phyloP scores from a whole-genome alignment of 495 filamentous ascomycete species.

The Cryomyces minteri region DNA sequence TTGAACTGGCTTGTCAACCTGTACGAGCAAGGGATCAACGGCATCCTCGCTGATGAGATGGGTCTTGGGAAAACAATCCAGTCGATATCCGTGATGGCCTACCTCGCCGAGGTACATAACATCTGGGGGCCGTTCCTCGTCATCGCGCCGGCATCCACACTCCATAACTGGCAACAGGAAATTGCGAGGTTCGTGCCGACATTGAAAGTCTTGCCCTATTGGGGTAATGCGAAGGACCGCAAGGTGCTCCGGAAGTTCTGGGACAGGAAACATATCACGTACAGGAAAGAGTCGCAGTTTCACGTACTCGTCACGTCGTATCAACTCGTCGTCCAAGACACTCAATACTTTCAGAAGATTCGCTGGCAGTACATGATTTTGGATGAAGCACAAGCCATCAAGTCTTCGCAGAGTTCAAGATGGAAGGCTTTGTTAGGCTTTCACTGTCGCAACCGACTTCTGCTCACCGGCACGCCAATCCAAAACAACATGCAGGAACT shows the following conservation, averaged over 20 bases:
- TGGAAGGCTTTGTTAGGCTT: conserved; percentile 94
- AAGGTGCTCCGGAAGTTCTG: conserved; percentile 97
- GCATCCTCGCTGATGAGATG: conserved; percentile 97
- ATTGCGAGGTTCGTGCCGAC: conserved; percentile 85
- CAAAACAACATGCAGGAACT: conserved; percentile 99
- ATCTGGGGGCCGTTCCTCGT: conserved; percentile 98
- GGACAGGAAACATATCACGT: conserved; percentile 94
- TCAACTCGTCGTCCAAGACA: conserved; percentile 88
- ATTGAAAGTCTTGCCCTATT: conserved; percentile 90
- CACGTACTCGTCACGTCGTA: conserved; percentile 95
- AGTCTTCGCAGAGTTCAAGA: conserved; percentile 85
- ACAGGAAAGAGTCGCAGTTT: conserved; percentile 80
- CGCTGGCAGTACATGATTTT: conserved; percentile 99
- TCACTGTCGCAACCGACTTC: conserved; percentile 83
- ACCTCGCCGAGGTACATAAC: conserved; percentile 88
- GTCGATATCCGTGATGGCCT: conserved; percentile 98
- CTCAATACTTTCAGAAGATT: conserved; percentile 95
- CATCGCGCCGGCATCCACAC: conserved; percentile 85
- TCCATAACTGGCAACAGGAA: conserved; percentile 99
- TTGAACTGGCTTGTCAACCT: conserved; percentile 98
- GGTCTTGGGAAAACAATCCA: conserved; percentile 98
- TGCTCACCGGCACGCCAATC: conserved; percentile 93
- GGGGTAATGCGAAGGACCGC: conserved; percentile 85
- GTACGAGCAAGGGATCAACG: conserved; percentile 99
- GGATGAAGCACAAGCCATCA: conserved; percentile 97